Evolutionary conservation across 192 early-diverging fungal species (phyloP), one percentile per base, ranked within the genome.

Genomic region (Entomortierella lignicola): DNA sequence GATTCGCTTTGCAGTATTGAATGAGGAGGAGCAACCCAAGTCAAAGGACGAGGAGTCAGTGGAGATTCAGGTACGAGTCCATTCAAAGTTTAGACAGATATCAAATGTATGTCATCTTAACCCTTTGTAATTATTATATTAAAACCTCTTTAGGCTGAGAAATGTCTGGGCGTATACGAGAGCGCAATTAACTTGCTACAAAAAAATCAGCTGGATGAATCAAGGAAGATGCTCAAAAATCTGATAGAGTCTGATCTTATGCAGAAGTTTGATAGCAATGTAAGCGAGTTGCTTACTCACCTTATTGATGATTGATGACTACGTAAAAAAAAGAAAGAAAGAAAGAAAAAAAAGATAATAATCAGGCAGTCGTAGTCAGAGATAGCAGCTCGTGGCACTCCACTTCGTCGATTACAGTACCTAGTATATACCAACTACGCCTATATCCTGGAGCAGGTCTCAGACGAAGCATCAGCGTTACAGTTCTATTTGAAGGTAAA

Each of bases 361-460:
- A n/a, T n/a, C n/a, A n/a, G n/a, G n/a, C n/a, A n/a, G n/a, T n/a
- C n/a, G 25, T 67, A 77, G 81, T 69, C 65, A 6, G 72, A 73
- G 37, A 57, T 67, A 29, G 81, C 67, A 12, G 66, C 65, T 27
- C 60, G 63, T 11, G 71, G 72, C 21, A 82, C 69, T 11, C 82
- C 85, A 6, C 43, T 86, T 6, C 69, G 81, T 13, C 70, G 82
- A 21, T 50, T 87, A 25, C 83, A 83, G 53, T 87, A 83, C 41
- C 60, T 87, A 1, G 85, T 87, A 4, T 87, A 80, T 29, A 83
- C 81, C 31, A 87, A 87, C 55, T 87, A 87, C 60, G 85, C 85
- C 20, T 65, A 74, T 30, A 83, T 87, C 37, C 60, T 87, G 23
- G 85, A 87, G 54, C 48, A 68, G 8, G 50, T 55, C 37, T 42